Base-by-base conservation (phyloP, 2,329 filamentous ascomycete species). In the Colletotrichum magnum region DNA sequence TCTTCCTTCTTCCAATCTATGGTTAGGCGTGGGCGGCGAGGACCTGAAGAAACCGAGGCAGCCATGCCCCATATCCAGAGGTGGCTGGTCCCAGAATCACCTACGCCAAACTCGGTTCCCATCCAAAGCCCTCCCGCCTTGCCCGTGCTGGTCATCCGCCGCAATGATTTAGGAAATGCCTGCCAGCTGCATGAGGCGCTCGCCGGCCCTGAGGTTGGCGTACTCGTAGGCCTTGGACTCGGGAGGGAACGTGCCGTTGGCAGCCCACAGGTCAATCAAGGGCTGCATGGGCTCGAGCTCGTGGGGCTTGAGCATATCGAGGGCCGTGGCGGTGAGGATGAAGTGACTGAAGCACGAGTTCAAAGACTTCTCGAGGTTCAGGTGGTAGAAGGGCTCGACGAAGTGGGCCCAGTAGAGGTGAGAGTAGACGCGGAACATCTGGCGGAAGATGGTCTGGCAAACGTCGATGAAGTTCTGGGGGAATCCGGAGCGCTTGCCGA, bases 371-470 rank as follows among this genome's bases (percentile, higher is more conserved):
- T 93, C 91, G 10, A 93, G 84, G 82, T 93, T 94, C 73, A 95
- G 87, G 79, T 95, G 92, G 82, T 94, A 95, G 81, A 94, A 94
- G 5, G 92, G 93, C 73, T 94, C 92, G 70, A 91, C 84, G 81
- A 94, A 99, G 81, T 99, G 96, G 66, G 95, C 94, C 88, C 97
- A 98, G 86, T 99, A 99, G 70, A 99, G 90, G 81, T 99, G 96
- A 56, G 96, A 92, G 78, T 99, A 99, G 74, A 98, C 95, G 69
- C 96, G 93, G 87, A 99, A 98, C 92, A 99, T 98, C 83, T 98
- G 96, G 75, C 95, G 93, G 85, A 98, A 95, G 76, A 98, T 96
- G 73, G 92, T 92, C 85, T 97, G 94, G 85, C 95, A 96, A 74
- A 97, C 94, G 71, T 92, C 90, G 75, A 95, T 87, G 80, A 98